These are phyloP conservation scores for Achaetomiella virescens DNA, from an alignment of 495 filamentous ascomycete species.

Conservation along the genomic window DNA sequence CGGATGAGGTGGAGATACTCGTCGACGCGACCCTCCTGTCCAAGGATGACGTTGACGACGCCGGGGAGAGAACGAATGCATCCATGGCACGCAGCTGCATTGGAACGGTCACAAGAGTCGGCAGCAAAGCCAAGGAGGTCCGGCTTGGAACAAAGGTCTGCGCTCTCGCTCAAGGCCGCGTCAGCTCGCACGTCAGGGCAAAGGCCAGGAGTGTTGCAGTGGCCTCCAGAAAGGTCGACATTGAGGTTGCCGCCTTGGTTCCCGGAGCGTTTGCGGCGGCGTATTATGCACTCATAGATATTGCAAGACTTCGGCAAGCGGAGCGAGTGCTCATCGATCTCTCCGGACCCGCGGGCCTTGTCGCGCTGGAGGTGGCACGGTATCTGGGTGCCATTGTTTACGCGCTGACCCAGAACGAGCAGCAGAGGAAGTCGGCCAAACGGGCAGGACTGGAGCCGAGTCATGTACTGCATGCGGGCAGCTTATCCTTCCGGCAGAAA, in stretches of 20 bases:
- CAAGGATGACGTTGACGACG: slow-evolving; percentile 35
- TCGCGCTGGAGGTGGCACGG: slow-evolving; percentile 47
- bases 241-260: slow-evolving; percentile 44
- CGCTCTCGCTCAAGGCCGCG: slow-evolving; percentile 23
- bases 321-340: slow-evolving; percentile 53
- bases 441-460: slow-evolving; percentile 35
- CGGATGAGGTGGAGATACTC: slow-evolving; percentile 38
- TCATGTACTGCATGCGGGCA: slow-evolving; percentile 42
- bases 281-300: slow-evolving; percentile 40
- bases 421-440: slow-evolving; percentile 36
- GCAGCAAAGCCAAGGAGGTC: slow-evolving; percentile 30
- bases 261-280: slow-evolving; percentile 50
- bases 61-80: slow-evolving; percentile 27
- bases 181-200: slow-evolving; percentile 23
- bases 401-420: slow-evolving; percentile 41
- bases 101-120: slow-evolving; percentile 38
- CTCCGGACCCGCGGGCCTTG: slow-evolving; percentile 49
- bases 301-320: slow-evolving; percentile 32
- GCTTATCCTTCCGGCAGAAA: slow-evolving; percentile 37
- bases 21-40: slow-evolving; percentile 28
- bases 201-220: slow-evolving; percentile 23
- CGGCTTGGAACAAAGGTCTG: slow-evolving; percentile 37
- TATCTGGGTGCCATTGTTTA: slow-evolving; percentile 46
- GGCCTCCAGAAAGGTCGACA: slow-evolving; percentile 39
- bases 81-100: slow-evolving; percentile 31